Conservation (phyloP, 2,329 filamentous ascomycete genomes). For the Fusarium armeniacum region DNA sequence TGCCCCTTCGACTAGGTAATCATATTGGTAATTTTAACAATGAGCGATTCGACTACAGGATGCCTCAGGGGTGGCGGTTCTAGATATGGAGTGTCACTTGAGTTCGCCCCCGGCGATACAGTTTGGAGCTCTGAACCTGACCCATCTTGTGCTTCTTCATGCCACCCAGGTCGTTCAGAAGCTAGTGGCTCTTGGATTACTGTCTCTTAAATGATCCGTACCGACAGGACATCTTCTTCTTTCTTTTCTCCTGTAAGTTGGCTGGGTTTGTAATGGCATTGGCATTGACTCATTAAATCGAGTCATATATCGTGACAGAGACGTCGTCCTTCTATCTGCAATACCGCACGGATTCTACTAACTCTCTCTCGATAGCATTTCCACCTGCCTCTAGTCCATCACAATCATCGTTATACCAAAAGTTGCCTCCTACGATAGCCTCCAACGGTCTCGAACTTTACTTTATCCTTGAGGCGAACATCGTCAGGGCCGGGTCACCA, state of each 20-base stretch:
- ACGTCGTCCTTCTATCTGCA: neutral
- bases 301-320: neutral
- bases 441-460: neutral
- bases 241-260: neutral
- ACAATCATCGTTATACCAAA: neutral
- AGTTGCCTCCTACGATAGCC: rapidly evolving
- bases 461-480: conserved; percentile 80
- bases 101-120: neutral
- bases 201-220: neutral
- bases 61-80: too few species aligned
- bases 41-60: neutral
- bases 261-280: neutral
- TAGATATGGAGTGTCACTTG: neutral
- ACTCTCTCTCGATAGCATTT: neutral
- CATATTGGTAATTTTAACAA: neutral
- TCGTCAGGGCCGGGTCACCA: conserved; percentile 83
- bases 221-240: neutral
- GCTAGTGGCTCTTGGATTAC: neutral
- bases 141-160: neutral
- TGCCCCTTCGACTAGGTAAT: neutral
- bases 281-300: neutral
- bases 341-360: neutral
- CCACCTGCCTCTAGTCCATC: neutral
- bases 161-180: neutral
- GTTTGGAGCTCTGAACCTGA: neutral